Base-by-base conservation (phyloP, 768 basidiomycete genomes). In the Rhodotorula babjevae region DNA sequence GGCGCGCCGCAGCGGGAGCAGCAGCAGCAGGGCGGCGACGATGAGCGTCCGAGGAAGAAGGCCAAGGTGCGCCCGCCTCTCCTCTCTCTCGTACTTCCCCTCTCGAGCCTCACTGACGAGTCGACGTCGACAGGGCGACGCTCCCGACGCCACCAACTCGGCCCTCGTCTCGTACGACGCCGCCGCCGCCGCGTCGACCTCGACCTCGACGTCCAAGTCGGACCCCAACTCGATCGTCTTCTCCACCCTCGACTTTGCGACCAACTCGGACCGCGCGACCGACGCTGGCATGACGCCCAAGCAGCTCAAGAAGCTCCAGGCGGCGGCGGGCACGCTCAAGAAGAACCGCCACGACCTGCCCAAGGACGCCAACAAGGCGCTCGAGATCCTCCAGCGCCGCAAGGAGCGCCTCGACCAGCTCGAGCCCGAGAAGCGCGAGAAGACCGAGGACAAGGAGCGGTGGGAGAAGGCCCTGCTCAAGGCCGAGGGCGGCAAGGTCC, bases 381-480 rank as follows among this genome's bases (percentile, higher is more conserved):
- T 99, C 18, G 85, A 86, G 6, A 90, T 93, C 71, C 85, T 99
- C 18, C 82, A 87, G 18, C 84, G 87, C 46, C 88, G 89, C 42
- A 91, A 91, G 79, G 88, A 88, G 76, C 90, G 90, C 77, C 83
- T 96, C 3, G 87, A 88, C 0, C 80, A 85, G 0, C 77, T 98
- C 72, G 88, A 92, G 0, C 91, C 90, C 60, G 93, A 93, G 67
- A 91, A 91, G 79, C 87, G 91, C 42, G 89, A 90, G 77, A 84
- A 84, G 58, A 85, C 88, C 21, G 88, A 91, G 80, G 93, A 93
- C 78, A 85, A 86, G 67, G 90, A 93, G 69, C 87, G 89, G 78
- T 97, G 93, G 92, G 87, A 87, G 61, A 95, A 94, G 82, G 93
- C 94, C 0, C 87, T 89, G 79, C 88, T 91, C 44, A 85, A 92